These are phyloP conservation scores for Blastocladiella britannica DNA, from an alignment of 192 early-diverging fungal species.

Conservation along the genomic window DNA sequence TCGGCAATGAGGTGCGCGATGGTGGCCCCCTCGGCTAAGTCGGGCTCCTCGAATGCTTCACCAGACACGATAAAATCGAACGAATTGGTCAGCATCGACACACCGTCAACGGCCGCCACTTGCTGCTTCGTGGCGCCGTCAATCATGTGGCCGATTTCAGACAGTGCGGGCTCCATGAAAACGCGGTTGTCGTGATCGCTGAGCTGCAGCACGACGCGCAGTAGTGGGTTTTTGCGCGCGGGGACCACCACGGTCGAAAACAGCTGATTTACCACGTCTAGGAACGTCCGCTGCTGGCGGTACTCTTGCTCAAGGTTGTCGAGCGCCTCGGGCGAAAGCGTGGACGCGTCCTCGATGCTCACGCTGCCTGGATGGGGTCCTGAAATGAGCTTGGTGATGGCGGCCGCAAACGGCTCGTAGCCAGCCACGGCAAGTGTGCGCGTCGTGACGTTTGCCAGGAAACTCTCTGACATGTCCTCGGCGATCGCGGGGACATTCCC, in stretches of 20 bases:
- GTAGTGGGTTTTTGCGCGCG: not conserved
- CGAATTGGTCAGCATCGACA: conserved; percentile 20
- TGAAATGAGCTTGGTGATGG: not conserved
- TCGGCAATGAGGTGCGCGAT: conserved; percentile 27
- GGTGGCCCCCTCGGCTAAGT: conserved; percentile 29
- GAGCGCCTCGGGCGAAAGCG: no score
- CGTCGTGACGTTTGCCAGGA: conserved; percentile 5
- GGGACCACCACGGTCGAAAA: not conserved
- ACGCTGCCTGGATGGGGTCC: no score
- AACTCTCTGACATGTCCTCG: conserved; percentile 1
- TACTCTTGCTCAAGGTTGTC: no score
- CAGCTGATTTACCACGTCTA: not conserved
- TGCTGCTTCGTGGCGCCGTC: conserved; percentile 28
- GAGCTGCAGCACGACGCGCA: not conserved
- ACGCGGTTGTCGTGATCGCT: conserved; percentile 4
- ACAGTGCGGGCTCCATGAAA: conserved; percentile 24
- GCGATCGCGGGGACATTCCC: conserved; percentile 4
- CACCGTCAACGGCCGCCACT: conserved; percentile 17
- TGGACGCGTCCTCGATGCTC: no score
- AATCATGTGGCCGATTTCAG: conserved; percentile 19
- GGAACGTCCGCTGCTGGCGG: not conserved
- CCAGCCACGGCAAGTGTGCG: conserved; percentile 3
- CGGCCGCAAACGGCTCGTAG: not conserved
- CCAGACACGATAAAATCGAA: conserved; percentile 13
- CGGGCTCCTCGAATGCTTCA: conserved; percentile 22